Base-by-base conservation (phyloP, 2,329 filamentous ascomycete genomes). In the Colletotrichum sp. region DNA sequence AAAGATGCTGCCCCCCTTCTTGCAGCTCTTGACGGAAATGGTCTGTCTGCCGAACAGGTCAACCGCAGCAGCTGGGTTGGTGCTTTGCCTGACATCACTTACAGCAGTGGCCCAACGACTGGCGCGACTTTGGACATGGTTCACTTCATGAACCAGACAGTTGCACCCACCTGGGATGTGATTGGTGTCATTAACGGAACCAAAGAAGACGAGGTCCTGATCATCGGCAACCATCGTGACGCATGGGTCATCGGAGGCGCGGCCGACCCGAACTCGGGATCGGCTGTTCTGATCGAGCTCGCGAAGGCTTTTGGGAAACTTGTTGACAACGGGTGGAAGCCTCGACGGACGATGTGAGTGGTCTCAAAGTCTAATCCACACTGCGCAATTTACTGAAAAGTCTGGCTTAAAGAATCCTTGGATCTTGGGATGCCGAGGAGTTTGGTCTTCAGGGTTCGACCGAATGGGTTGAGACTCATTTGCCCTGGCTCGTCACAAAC, bases 211-310 rank as follows among this genome's bases (percentile, higher is more conserved):
- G 79, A 85, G 49, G 87, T 88, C 7, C 82, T 90, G 18, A 81
- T 90, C 32, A 83, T 90, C 28, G 89, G 89, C 5, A 90, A 90
- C 49, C 89, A 90, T 75, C 85, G 89, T 13, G 89, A 90, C 80
- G 89, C 89, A 0, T 90, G 89, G 89, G 88, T 90, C 12, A 83
- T 89, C 30, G 89, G 89, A 7, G 89, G 89, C 5, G 89, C 89
- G 2, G 87, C 86, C 0, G 89, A 90, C 68, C 89, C 89, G 3
- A 90, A 90, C 59, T 88, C 85, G 12, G 89, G 89, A 2, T 87
- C 85, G 4, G 87, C 88, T 2, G 84, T 89, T 5, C 80, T 90
- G 36, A 84, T 89, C 32, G 89, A 90, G 71, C 80, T 90, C 6
- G 84, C 87, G 5, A 89, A 87, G 68, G 88, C 88, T 0, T 89